Evolutionary conservation across 1,284 basidiomycete species (phyloP).

Genomic region (Coniferiporia weirii): DNA sequence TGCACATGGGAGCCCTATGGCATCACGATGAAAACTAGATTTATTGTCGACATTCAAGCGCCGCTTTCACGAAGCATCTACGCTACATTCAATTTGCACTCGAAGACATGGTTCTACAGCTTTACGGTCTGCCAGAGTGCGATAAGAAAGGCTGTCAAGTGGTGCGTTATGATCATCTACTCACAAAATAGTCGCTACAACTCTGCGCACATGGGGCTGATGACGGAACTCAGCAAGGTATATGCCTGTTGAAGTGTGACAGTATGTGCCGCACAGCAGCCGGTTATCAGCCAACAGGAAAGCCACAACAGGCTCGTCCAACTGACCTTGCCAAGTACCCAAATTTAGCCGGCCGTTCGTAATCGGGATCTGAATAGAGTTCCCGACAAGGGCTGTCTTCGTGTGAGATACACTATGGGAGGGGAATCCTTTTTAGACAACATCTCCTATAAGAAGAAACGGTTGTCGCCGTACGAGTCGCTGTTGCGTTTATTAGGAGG

Average conservation of each 20-base stretch:
- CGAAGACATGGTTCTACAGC: no score
- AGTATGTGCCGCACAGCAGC: constrained; percentile 5
- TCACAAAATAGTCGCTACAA: constrained; percentile 83
- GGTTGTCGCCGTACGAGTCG: constrained; percentile 56
- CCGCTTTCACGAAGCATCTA: no score
- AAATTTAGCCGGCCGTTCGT: constrained; percentile 77
- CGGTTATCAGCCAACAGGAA: not conserved
- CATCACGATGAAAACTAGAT: not conserved
- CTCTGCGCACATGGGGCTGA: constrained; percentile 53
- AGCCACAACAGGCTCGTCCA: not conserved
- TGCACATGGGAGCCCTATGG: not conserved
- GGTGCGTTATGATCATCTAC: constrained; percentile 22
- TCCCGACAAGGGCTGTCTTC: constrained; percentile 80
- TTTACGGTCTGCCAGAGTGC: not conserved
- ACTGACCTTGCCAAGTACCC: constrained; percentile 85
- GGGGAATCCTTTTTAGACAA: not conserved
- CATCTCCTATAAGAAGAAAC: not conserved
- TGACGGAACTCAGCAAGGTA: constrained; percentile 81
- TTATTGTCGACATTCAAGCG: no score
- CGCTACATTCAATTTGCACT: no score
- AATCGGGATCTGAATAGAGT: constrained; percentile 81
- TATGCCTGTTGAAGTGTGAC: constrained; percentile 46
- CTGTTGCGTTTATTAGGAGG: constrained; percentile 30
- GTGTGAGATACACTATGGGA: constrained; percentile 77
- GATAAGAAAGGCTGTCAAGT: not conserved